Conservation (phyloP, 805 yeast genomes). For the Wickerhamiella brachini region DNA sequence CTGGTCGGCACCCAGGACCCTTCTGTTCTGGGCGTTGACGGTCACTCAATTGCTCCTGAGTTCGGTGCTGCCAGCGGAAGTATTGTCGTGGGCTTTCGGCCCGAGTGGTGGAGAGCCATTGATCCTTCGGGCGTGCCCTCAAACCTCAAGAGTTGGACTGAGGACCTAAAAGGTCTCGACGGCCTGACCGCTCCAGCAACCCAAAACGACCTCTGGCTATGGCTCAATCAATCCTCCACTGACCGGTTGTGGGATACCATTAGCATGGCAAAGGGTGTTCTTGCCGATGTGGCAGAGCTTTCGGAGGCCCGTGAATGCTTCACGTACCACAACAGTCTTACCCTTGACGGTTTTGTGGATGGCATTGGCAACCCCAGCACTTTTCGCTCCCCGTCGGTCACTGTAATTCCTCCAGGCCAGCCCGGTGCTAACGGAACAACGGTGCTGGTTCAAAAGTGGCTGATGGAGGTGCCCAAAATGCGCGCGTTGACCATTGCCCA, state of each 20-base stretch:
- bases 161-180: neutral
- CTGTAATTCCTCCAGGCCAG: neutral
- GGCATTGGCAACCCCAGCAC: neutral
- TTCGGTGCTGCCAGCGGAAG: neutral
- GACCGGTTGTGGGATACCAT: neutral
- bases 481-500: neutral
- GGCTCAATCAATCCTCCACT: neutral
- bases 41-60: neutral
- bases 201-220: neutral
- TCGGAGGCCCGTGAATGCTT: neutral
- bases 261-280: neutral
- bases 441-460: neutral
- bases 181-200: neutral
- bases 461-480: neutral
- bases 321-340: neutral
- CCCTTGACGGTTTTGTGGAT: neutral
- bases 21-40: neutral
- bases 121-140: neutral
- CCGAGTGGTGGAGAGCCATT: neutral
- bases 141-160: neutral
- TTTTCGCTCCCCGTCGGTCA: neutral
- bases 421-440: neutral
- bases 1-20: neutral
- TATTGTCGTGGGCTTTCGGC: neutral
- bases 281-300: neutral